These are phyloP conservation scores for Taiozyma sp. DNA, from an alignment of 1,139 yeast genomes.

Conservation along the genomic window DNA sequence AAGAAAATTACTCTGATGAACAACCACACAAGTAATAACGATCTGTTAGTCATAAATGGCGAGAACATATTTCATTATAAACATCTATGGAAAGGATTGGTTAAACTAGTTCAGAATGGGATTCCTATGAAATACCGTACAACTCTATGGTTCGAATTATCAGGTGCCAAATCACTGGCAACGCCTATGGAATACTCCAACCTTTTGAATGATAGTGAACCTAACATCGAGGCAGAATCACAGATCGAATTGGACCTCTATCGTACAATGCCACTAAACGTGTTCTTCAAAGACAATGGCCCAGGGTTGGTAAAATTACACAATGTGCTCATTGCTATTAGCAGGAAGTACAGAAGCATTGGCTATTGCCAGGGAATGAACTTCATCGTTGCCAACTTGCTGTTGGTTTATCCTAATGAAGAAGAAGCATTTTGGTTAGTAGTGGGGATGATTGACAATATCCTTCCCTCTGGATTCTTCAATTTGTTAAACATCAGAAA, in stretches of 20 bases:
- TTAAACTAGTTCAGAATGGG: constrained; percentile 36
- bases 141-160: constrained; percentile 48
- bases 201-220: constrained; percentile 12
- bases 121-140: constrained; percentile 45
- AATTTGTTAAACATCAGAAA: constrained; percentile 35
- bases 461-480: constrained; percentile 44
- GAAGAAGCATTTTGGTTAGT: constrained; percentile 57
- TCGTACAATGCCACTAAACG: constrained; percentile 52
- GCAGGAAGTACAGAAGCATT: constrained; percentile 41
- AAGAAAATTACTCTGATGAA: constrained; percentile 17
- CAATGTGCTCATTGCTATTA: constrained; percentile 47
- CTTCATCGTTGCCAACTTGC: constrained; percentile 47
- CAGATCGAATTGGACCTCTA: constrained; percentile 52
- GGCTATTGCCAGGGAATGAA: constrained; percentile 67
- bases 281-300: constrained; percentile 49
- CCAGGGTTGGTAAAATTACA: constrained; percentile 46
- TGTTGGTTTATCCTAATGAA: constrained; percentile 42
- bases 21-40: constrained; percentile 10
- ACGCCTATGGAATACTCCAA: constrained; percentile 46
- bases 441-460: constrained; percentile 44
- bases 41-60: constrained; percentile 19
- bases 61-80: constrained; percentile 15
- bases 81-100: constrained; percentile 30
- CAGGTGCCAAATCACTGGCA: constrained; percentile 42
- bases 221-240: constrained; percentile 34